Percentiles rank a stretch among this genome's conserved stretches.
These are phyloP conservation scores for Obelidium mucronatum DNA, from an alignment of 192 early-diverging fungal species.

Conservation along the genomic window DNA sequence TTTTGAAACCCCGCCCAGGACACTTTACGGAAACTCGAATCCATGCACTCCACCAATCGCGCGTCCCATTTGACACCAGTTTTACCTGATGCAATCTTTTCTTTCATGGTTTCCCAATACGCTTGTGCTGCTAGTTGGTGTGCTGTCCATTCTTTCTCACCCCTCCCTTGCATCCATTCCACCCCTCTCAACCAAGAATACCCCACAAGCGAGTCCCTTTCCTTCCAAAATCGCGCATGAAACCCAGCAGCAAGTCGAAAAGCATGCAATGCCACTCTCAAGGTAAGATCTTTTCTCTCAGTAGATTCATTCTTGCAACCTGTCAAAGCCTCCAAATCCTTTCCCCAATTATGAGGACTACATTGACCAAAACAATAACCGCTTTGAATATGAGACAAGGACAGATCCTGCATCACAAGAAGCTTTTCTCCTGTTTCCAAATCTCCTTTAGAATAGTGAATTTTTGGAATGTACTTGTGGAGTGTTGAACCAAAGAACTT, in stretches of 20 bases:
- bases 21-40: constrained; percentile 5
- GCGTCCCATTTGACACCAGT: background rate
- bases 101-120: background rate
- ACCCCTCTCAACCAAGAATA: constrained; percentile 2
- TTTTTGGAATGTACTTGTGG: too few species aligned
- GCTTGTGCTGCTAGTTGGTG: background rate
- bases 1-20: background rate
- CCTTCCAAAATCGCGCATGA: constrained; percentile 11
- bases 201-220: background rate
- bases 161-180: background rate
- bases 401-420: background rate
- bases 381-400: background rate
- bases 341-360: constrained; percentile 23
- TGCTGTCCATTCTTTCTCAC: background rate
- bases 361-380: constrained; percentile 7
- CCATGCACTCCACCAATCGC: background rate
- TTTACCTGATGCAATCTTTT: background rate
- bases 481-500: too few species aligned
- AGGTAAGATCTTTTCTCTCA: background rate
- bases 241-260: constrained; percentile 5
- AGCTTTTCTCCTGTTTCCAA: background rate
- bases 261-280: background rate
- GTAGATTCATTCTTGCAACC: background rate
- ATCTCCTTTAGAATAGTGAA: too few species aligned
- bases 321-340: constrained; percentile 3